These are phyloP conservation scores for Scutellaria minor DNA, from an alignment of 257 asterid genomes.

Conservation along the genomic window DNA sequence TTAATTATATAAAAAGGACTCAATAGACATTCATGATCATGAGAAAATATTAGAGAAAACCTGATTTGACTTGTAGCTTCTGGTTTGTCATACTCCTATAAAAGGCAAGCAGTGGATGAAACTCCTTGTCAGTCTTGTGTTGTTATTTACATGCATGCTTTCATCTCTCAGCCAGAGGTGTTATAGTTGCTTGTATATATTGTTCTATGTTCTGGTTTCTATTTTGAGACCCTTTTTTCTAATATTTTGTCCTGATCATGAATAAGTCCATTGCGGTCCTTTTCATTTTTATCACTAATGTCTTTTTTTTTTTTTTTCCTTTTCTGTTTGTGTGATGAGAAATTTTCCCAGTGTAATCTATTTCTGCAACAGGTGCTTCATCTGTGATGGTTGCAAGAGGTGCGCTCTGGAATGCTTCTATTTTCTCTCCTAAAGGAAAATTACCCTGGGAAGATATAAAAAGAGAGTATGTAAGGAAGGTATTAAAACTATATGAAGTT, in stretches of 20 bases:
- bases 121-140: not conserved
- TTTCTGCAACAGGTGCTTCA: slow-evolving; percentile 70
- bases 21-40: no score
- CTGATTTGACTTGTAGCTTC: not conserved
- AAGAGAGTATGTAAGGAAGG: slow-evolving; percentile 84
- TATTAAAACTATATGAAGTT: slow-evolving; percentile 34
- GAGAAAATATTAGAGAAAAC: no score
- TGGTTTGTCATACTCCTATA: slow-evolving; percentile 3
- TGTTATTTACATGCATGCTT: slow-evolving; percentile 15
- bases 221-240: not conserved
- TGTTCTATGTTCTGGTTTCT: slow-evolving; percentile 11
- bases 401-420: slow-evolving; percentile 96
- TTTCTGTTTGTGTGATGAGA: slow-evolving; percentile 18
- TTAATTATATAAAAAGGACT: not conserved
- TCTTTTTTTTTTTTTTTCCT: slow-evolving; percentile 14
- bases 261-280: not conserved
- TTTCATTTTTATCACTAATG: not conserved
- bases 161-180: slow-evolving; percentile 24
- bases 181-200: slow-evolving; percentile 24
- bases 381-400: slow-evolving; percentile 98
- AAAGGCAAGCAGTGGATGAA: not conserved
- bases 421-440: slow-evolving; percentile 78
- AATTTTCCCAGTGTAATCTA: slow-evolving; percentile 20
- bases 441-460: slow-evolving; percentile 80
- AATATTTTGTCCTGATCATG: slow-evolving; percentile 17